A percentile compares a stretch with the other conserved stretches of the same genome.
Conservation (phyloP, 495 filamentous ascomycete genomes). For the Talaromyces adpressus region DNA sequence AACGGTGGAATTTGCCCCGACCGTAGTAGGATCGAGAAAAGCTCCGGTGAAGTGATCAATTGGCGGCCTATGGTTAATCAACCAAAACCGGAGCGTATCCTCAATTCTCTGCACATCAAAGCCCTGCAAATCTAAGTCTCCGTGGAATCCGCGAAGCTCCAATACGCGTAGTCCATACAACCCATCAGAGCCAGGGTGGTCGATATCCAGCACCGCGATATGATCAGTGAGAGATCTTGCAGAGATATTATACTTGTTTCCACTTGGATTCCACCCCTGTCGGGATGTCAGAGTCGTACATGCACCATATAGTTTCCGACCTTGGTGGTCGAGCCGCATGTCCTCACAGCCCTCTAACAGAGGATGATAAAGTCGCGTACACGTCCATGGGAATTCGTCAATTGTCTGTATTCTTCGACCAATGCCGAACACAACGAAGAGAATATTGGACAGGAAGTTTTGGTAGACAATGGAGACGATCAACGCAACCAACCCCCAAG, state of each 20-base stretch:
- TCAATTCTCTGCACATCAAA: conserved; percentile 18
- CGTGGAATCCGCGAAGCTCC: conserved; percentile 14
- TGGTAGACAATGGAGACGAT: too few relatives aligned
- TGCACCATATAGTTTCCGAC: too few relatives aligned
- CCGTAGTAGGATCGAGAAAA: conserved; percentile 16
- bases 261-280: conserved; percentile 14
- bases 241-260: conserved; percentile 11
- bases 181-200: conserved; percentile 16
- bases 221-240: conserved; percentile 21
- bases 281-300: conserved; percentile 6
- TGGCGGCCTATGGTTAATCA: conserved; percentile 34
- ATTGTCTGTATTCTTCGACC: too few relatives aligned
- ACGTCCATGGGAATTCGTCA: too few relatives aligned
- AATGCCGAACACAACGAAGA: too few relatives aligned
- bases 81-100: conserved; percentile 21
- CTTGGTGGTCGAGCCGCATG: too few relatives aligned
- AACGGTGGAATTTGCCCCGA: conserved; percentile 33
- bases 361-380: too few relatives aligned
- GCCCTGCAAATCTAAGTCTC: conserved; percentile 24
- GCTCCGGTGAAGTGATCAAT: conserved; percentile 24
- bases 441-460: too few relatives aligned
- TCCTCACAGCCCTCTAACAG: too few relatives aligned
- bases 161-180: conserved; percentile 18
- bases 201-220: conserved; percentile 27
- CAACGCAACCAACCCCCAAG: too few relatives aligned